phyloP scores from a whole-genome alignment of 2,329 filamentous ascomycete genomes.

The Raffaelea ambrosiae region DNA sequence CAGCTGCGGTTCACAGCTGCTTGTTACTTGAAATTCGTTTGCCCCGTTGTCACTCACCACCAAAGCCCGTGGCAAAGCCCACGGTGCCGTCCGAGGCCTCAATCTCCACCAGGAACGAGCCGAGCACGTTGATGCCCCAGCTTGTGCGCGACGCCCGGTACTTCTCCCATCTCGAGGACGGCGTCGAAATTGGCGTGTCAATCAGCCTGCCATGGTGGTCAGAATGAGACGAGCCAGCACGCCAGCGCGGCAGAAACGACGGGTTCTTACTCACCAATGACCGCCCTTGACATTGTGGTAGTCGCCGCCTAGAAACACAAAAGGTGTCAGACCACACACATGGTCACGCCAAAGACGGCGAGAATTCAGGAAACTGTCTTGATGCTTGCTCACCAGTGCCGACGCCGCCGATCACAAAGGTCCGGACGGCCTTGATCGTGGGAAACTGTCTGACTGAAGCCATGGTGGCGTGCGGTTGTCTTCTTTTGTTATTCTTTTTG shows the following conservation, averaged over 20 bases:
- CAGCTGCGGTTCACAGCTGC: too few relatives aligned
- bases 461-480: slow-evolving; percentile 24
- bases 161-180: slow-evolving; percentile 81
- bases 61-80: slow-evolving; percentile 89
- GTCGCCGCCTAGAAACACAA: slow-evolving; percentile 53
- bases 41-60: slow-evolving; percentile 39
- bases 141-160: slow-evolving; percentile 82
- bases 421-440: slow-evolving; percentile 66
- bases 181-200: slow-evolving; percentile 85
- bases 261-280: slow-evolving; percentile 47
- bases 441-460: slow-evolving; percentile 52
- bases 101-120: slow-evolving; percentile 85
- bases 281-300: slow-evolving; percentile 86
- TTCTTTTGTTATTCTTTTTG: too few relatives aligned
- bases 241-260: neutral
- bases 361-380: neutral
- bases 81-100: slow-evolving; percentile 86
- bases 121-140: slow-evolving; percentile 93
- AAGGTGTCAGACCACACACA: slow-evolving; percentile 17
- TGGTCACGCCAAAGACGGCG: neutral
- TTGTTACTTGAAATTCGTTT: too few relatives aligned
- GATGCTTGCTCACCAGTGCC: slow-evolving; percentile 44
- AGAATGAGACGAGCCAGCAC: neutral
- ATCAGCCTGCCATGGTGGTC: slow-evolving; percentile 59
- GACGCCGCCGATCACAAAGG: slow-evolving; percentile 60